Evolutionary conservation across 768 basidiomycete genomes (phyloP), one percentile per base, ranked within the genome.

Genomic region (Tulasnella sp.): DNA sequence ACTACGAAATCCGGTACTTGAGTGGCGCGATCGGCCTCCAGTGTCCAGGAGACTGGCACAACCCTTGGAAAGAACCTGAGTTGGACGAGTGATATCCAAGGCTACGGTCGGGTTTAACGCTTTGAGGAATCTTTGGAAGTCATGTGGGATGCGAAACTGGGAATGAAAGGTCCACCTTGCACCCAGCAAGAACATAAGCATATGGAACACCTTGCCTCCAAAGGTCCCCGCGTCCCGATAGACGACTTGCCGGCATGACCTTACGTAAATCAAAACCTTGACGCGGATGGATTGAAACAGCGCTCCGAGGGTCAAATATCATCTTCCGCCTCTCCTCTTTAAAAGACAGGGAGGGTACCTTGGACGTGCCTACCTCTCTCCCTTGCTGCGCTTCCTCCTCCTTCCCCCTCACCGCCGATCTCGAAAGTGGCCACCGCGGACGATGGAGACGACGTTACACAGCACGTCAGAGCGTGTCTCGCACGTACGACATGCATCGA

Each of bases 191-290:
- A n/a, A n/a, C n/a, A n/a, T n/a, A n/a, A n/a, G n/a, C n/a, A n/a
- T n/a, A n/a, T n/a, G n/a, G n/a, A n/a, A n/a, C n/a, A n/a, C n/a
- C n/a, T n/a, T n/a, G 26, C 22, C 32, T 16, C 9, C 26, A 8
- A 59, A 59, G 52, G 52, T 59, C 52, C 52, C 52, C 52, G 52
- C 52, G 26, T 32, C 52, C 52, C 52, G 52, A 14, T 22, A 59
- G n/a, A 59, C 26, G 11, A 29, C 14, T 29, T 65, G 26, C 32
- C 64, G 64, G 64, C 64, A 65, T 40, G 64, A 9, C 34, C n/a
- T 65, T 65, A 65, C 64, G 64, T 65, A 65, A 65, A 36, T 36
- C 35, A 65, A 65, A 65, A 65, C 64, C 64, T 65, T 65, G 26
- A n/a, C 34, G 26, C 29, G 39, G 36, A 40, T 65, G 14, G 26